phyloP scores from a whole-genome alignment of 1,139 yeast species.

The Debaryomyces robertsiae region DNA sequence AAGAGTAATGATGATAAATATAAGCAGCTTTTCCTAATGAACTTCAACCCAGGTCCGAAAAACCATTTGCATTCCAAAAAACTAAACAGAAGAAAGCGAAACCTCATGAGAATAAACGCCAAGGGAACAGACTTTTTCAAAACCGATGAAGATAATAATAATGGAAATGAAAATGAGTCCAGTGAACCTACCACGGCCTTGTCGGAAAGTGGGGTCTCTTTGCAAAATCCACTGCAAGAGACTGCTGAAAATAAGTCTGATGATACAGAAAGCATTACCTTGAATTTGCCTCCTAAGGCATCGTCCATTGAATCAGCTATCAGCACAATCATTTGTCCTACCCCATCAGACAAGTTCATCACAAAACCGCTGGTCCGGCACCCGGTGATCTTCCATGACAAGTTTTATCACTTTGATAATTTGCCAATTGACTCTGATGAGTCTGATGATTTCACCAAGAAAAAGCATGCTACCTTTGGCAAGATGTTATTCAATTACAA shows the following conservation, averaged over 20 bases:
- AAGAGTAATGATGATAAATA: conserved; percentile 17
- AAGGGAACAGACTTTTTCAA: conserved; percentile 11
- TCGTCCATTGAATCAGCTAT: conserved; percentile 49
- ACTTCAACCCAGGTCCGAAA: conserved; percentile 15
- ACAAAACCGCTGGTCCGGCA: conserved; percentile 46
- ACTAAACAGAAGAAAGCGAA: conserved; percentile 2
- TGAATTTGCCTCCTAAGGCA: conserved; percentile 47
- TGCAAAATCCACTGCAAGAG: background rate
- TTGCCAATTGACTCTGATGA: conserved; percentile 44
- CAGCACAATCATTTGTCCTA: conserved; percentile 44
- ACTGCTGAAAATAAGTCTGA: background rate
- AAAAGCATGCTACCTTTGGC: conserved; percentile 5
- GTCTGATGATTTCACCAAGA: conserved; percentile 3
- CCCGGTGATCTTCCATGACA: conserved; percentile 76
- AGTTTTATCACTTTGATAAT: conserved; percentile 64
- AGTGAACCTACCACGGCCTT: background rate
- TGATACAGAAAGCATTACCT: background rate
- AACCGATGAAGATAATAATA: conserved; percentile 1
- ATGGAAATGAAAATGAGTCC: background rate
- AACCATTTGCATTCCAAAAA: background rate
- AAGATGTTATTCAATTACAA: conserved; percentile 19
- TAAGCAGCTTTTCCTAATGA: conserved; percentile 24
- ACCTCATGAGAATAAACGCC: conserved; percentile 11
- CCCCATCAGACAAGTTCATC: conserved; percentile 39
- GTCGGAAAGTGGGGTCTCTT: background rate